Evolutionary conservation across 2,329 filamentous ascomycete species (phyloP).

Genomic region (Calonectria naviculata): DNA sequence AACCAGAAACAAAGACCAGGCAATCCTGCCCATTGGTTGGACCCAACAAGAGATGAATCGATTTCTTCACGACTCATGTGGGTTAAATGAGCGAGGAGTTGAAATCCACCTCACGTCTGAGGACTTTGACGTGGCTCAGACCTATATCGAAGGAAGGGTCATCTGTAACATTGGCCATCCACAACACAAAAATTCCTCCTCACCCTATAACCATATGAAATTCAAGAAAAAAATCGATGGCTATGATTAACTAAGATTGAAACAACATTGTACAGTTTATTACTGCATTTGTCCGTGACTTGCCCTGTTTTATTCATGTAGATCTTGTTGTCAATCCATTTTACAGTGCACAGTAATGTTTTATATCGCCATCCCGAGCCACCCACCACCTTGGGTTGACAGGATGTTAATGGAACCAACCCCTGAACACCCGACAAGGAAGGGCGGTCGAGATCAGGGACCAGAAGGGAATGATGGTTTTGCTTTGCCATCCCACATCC

Average conservation of each 20-base stretch:
- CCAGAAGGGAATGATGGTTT: not conserved
- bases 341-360: too few relatives aligned
- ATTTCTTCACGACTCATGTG: not conserved
- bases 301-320: too few relatives aligned
- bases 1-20: not conserved
- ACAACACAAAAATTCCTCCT: not conserved
- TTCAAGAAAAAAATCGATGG: not conserved
- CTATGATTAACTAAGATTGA: not conserved
- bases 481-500: not conserved
- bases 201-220: not conserved
- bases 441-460: not conserved
- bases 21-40: not conserved
- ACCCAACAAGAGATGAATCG: not conserved
- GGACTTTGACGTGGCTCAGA: slow-evolving; percentile 1
- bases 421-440: not conserved
- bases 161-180: not conserved
- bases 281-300: too few relatives aligned
- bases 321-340: too few relatives aligned
- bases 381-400: not conserved
- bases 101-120: not conserved
- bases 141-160: not conserved
- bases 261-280: too few relatives aligned
- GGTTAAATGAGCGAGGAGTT: not conserved
- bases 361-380: not conserved
- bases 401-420: not conserved